A percentile compares a stretch with the other conserved stretches of the same genome.
These are phyloP conservation scores for Tulasnella sp. DNA, from an alignment of 768 basidiomycete species.

Conservation along the genomic window DNA sequence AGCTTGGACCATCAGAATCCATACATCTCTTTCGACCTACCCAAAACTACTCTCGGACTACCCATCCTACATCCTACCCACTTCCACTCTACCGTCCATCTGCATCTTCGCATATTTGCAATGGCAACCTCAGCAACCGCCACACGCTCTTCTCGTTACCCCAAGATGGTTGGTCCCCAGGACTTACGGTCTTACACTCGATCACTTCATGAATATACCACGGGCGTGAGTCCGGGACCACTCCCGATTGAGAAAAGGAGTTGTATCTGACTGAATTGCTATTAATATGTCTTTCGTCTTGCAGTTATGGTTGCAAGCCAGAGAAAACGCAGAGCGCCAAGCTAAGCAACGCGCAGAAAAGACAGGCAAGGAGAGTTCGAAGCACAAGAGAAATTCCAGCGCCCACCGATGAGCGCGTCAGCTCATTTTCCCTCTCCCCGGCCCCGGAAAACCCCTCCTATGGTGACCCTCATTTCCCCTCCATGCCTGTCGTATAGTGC, in stretches of 20 bases:
- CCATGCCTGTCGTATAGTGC: not conserved
- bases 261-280: not conserved
- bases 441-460: not conserved
- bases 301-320: not conserved
- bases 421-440: not conserved
- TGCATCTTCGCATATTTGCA: not conserved
- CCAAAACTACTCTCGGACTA: not conserved
- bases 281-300: not conserved
- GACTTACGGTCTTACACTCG: not conserved
- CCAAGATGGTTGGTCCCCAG: not conserved
- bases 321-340: not conserved
- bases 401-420: not conserved
- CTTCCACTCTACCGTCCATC: not conserved
- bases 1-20: not conserved
- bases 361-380: not conserved
- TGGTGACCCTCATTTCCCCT: not conserved
- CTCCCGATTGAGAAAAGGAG: not conserved
- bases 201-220: not conserved
- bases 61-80: not conserved
- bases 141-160: not conserved
- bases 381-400: slow-evolving; percentile 11
- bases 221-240: not conserved
- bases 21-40: not conserved
- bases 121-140: not conserved
- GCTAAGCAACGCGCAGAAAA: not conserved